Base-by-base conservation (phyloP, 768 basidiomycete genomes). In the Russula brevipes region DNA sequence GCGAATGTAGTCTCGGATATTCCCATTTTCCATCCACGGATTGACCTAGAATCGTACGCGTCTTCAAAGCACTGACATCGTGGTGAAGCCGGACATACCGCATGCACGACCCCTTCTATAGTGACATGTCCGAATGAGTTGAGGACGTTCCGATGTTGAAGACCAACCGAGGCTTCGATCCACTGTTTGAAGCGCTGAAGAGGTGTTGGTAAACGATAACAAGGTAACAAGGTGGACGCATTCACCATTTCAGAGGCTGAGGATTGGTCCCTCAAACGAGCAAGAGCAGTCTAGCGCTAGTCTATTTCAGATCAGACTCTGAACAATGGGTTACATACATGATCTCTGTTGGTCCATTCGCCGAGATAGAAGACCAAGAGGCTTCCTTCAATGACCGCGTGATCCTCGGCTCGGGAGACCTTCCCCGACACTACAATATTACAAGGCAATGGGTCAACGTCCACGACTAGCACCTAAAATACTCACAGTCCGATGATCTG, bases 21-120 rank as follows among this genome's bases (percentile, higher is more conserved):
- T 77, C 11, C 78, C 76, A 59, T 80, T 74, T 30, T 75, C 72
- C 76, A 80, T 79, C 76, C 76, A 79, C 5, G 80, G 79, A 45
- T 76, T 77, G 58, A 81, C 79, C 77, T 80, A 56, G 33, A 55
- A 58, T 14, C 53, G 17, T 8, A 59, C 42, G 17, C 2, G 12
- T 31, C 19, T 31, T 59, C 19, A 59, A 31, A n/a, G 14, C 5
- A 54, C 41, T 2, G 7, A 35, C 24, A 11, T 5, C 2, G 30
- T 36, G 24, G 17, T 8, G 2, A 11, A n/a, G 30, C 11, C 9
- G 6, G 17, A 64, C 63, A 44, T 44, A 66, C 66, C 2, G 66
- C 60, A 49, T 65, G 49, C 62, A 58, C 24, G 58, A 11, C 33
- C 24, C 70, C 71, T 16, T 70, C 74, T 36, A 77, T 70, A 31